Conservation (phyloP, 1,284 basidiomycete genomes). For the Austroboletus niveus region DNA sequence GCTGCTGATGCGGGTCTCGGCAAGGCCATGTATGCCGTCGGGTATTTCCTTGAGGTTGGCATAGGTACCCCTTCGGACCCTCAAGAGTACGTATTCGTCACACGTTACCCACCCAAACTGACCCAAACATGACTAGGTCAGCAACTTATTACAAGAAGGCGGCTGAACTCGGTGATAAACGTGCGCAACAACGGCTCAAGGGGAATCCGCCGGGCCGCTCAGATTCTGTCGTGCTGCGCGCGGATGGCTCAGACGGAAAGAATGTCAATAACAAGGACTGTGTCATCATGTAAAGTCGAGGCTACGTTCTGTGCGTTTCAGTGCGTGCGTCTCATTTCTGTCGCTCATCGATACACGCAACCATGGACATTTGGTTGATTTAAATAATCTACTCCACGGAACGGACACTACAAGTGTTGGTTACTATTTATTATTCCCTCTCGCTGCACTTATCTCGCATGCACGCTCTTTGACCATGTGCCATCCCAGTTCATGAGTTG, state of each 20-base stretch:
- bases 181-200: conserved; percentile 85
- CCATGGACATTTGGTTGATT: too few species aligned
- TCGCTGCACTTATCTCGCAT: conserved; percentile 3
- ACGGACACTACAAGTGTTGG: conserved; percentile 9
- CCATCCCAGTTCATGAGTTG: conserved; percentile 2
- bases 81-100: conserved; percentile 53
- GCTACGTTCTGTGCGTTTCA: not conserved
- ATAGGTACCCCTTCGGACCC: conserved; percentile 75
- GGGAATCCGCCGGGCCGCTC: conserved; percentile 61
- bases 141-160: conserved; percentile 86
- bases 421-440: conserved; percentile 7
- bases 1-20: conserved; percentile 86
- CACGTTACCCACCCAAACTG: conserved; percentile 3
- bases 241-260: conserved; percentile 37
- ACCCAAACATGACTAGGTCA: conserved; percentile 46
- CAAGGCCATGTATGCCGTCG: conserved; percentile 96
- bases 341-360: too few species aligned
- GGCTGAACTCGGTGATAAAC: conserved; percentile 93
- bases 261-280: conserved; percentile 70
- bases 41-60: conserved; percentile 95
- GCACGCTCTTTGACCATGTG: conserved; percentile 5
- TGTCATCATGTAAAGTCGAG: conserved; percentile 68
- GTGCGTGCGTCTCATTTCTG: conserved; percentile 13
- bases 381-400: not conserved
- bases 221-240: conserved; percentile 56